A percentile compares a stretch with the other conserved stretches of the same genome.
phyloP scores from a whole-genome alignment of 257 asterid species.

The Lycium ferocissimum region DNA sequence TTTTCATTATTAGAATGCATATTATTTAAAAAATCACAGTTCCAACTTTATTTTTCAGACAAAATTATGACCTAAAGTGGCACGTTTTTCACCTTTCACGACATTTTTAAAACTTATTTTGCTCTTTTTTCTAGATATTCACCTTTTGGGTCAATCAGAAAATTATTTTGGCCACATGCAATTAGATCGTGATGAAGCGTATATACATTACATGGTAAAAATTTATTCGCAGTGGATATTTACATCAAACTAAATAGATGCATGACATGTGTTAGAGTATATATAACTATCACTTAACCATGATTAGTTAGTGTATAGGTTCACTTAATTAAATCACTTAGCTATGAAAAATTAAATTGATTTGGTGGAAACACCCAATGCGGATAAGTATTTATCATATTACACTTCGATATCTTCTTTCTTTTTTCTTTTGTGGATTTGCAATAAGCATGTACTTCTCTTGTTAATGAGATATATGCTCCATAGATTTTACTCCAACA shows the following conservation, averaged over 20 bases:
- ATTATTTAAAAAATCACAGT: background rate
- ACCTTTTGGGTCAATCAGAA: background rate
- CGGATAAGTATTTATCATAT: too few relatives aligned
- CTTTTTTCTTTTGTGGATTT: too few relatives aligned
- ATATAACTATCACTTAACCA: too few relatives aligned
- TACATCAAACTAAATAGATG: too few relatives aligned
- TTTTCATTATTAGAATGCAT: background rate
- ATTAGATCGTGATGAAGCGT: background rate
- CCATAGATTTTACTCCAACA: background rate
- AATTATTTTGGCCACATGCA: background rate
- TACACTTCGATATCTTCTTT: too few relatives aligned
- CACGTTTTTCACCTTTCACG: conserved; percentile 6
- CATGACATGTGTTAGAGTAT: too few relatives aligned
- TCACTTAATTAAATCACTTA: too few relatives aligned
- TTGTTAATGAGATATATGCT: background rate
- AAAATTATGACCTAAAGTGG: background rate
- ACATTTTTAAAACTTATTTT: background rate
- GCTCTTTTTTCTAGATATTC: background rate
- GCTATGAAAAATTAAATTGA: too few relatives aligned
- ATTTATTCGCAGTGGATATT: too few relatives aligned
- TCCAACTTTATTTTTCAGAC: background rate
- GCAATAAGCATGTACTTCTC: background rate
- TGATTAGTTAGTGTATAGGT: too few relatives aligned
- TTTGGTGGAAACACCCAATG: too few relatives aligned
- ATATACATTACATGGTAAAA: background rate